Conservation (phyloP, 1,284 basidiomycete species). For the Earliella scabrosa region DNA sequence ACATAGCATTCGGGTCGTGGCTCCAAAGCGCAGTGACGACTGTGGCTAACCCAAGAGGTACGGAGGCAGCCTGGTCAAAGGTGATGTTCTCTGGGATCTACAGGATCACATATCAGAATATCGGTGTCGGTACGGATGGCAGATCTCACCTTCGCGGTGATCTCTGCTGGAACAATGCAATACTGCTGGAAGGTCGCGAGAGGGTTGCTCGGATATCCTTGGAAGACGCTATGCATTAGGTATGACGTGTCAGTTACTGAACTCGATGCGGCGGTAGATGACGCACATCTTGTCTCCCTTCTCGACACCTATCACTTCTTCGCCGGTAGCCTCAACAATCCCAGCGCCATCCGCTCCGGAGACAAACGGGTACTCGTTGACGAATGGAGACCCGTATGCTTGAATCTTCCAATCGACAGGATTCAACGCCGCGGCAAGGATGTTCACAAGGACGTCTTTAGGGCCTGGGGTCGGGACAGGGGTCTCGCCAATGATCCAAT, state of each 20-base stretch:
- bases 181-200: conserved; percentile 5
- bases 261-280: neutral
- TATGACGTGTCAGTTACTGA: neutral
- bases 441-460: conserved; percentile 41
- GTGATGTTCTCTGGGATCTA: conserved; percentile 37
- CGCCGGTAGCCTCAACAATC: conserved; percentile 48
- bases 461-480: conserved; percentile 17
- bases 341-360: conserved; percentile 56
- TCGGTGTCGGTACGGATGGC: neutral
- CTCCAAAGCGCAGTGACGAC: conserved; percentile 34
- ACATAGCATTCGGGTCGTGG: conserved; percentile 11
- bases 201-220: conserved; percentile 22
- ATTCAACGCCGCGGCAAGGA: conserved; percentile 39
- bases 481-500: conserved; percentile 5
- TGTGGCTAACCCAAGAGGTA: conserved; percentile 35
- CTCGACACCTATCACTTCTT: conserved; percentile 43
- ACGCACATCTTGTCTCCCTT: conserved; percentile 54
- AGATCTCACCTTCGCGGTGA: neutral
- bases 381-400: conserved; percentile 27
- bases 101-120: neutral
- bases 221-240: conserved; percentile 28
- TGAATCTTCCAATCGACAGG: conserved; percentile 47
- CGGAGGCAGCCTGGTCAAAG: conserved; percentile 35
- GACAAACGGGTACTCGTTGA: conserved; percentile 38
- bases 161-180: conserved; percentile 1